Evolutionary conservation across 495 filamentous ascomycete species (phyloP).

Genomic region (Aeminium ludgeri): DNA sequence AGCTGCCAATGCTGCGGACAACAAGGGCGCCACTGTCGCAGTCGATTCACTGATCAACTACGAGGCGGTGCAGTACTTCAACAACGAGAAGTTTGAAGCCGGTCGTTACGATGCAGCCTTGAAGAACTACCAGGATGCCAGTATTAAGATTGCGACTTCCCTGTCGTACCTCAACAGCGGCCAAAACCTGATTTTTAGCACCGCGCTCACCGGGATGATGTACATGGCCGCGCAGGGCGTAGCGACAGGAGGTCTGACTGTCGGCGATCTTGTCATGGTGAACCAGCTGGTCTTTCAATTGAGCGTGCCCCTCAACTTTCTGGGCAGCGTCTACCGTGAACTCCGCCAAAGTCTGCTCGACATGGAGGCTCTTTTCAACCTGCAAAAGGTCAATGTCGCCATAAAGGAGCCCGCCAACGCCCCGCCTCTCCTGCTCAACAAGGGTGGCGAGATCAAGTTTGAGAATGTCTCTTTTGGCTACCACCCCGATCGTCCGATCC

Average conservation of each 20-base stretch:
- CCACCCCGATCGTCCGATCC: slow-evolving; percentile 67
- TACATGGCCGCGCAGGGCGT: slow-evolving; percentile 83
- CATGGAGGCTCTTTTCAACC: slow-evolving; percentile 96
- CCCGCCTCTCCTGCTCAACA: slow-evolving; percentile 48
- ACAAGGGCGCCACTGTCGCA: slow-evolving; percentile 83
- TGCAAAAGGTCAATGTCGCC: slow-evolving; percentile 92
- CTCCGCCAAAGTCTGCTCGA: slow-evolving; percentile 84
- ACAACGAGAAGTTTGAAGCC: slow-evolving; percentile 91
- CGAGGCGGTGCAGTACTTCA: slow-evolving; percentile 98
- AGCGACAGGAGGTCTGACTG: slow-evolving; percentile 58
- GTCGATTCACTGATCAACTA: slow-evolving; percentile 97
- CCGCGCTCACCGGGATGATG: slow-evolving; percentile 95
- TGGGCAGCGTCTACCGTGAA: slow-evolving; percentile 91
- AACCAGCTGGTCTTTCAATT: slow-evolving; percentile 98
- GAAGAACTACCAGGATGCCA: slow-evolving; percentile 73
- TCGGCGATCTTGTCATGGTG: slow-evolving; percentile 96
- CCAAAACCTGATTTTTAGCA: slow-evolving; percentile 96
- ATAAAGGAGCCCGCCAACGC: slow-evolving; percentile 63
- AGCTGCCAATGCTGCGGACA: slow-evolving; percentile 89
- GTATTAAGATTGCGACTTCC: slow-evolving; percentile 90
- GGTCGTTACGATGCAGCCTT: slow-evolving; percentile 78
- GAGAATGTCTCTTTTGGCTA: slow-evolving; percentile 95
- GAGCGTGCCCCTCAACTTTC: slow-evolving; percentile 87
- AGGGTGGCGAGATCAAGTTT: slow-evolving; percentile 78
- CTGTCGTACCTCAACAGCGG: slow-evolving; percentile 87